phyloP scores from a whole-genome alignment of 768 basidiomycete genomes.

The Agrocybe praecox region DNA sequence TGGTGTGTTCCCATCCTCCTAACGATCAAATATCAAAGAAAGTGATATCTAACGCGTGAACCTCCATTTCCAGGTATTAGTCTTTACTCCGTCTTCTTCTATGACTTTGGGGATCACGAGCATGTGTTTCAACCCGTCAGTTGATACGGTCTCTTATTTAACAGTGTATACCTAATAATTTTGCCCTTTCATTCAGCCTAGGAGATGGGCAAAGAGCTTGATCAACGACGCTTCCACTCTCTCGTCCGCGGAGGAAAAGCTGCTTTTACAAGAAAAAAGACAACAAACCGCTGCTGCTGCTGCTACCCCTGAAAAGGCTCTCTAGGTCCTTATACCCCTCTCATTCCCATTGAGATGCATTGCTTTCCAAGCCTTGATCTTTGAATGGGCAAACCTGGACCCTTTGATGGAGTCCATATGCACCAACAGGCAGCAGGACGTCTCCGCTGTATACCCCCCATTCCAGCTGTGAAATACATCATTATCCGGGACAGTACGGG shows the following conservation, averaged over 20 bases:
- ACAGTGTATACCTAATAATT: background rate
- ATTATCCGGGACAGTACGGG: too few species aligned
- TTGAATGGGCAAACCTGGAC: too few species aligned
- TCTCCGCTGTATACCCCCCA: too few species aligned
- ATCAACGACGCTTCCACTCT: slow-evolving; percentile 58
- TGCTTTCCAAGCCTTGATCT: background rate
- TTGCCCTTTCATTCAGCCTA: slow-evolving; percentile 37
- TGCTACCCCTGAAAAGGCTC: background rate
- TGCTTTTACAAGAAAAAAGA: slow-evolving; percentile 25
- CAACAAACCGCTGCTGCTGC: slow-evolving; percentile 3
- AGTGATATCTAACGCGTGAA: background rate
- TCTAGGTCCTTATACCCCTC: background rate
- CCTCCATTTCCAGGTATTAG: slow-evolving; percentile 40
- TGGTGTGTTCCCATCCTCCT: slow-evolving; percentile 35
- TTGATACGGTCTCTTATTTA: slow-evolving; percentile 9
- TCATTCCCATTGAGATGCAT: background rate
- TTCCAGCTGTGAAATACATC: too few species aligned
- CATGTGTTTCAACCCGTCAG: slow-evolving; percentile 72
- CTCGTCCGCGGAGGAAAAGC: slow-evolving; percentile 55
- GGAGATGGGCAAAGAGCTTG: slow-evolving; percentile 57
- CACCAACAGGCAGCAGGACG: too few species aligned
- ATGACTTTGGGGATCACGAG: slow-evolving; percentile 71
- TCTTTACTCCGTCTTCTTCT: slow-evolving; percentile 60
- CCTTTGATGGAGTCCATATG: too few species aligned
- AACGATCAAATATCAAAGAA: too few species aligned